These are phyloP conservation scores for Phytopythium boreale DNA, from an alignment of 352 stramenopile genomes.

Conservation along the genomic window DNA sequence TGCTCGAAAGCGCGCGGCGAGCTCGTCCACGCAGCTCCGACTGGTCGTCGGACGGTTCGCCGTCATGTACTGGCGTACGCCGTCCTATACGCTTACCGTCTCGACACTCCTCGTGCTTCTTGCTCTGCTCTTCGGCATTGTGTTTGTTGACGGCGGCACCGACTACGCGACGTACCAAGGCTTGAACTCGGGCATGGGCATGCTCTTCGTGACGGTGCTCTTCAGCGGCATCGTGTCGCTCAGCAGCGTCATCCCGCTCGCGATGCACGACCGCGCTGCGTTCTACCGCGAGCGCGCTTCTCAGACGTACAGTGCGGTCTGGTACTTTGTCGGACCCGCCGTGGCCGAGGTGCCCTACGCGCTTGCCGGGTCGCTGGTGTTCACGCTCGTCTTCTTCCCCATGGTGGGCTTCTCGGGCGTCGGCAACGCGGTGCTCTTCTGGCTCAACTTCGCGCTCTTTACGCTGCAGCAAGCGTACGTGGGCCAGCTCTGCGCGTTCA, in stretches of 20 bases:
- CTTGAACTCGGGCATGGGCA: conserved; percentile 36
- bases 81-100: conserved; percentile 73
- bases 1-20: conserved; percentile 15
- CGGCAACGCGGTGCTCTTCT: conserved; percentile 6
- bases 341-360: conserved; percentile 44
- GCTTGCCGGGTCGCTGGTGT: conserved; percentile 14
- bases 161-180: conserved; percentile 30
- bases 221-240: conserved; percentile 65
- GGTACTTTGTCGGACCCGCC: conserved; percentile 56
- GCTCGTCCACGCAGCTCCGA: conserved; percentile 11
- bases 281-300: conserved; percentile 59
- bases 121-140: conserved; percentile 63
- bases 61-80: conserved; percentile 41
- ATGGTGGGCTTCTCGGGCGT: conserved; percentile 25
- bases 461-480: conserved; percentile 20
- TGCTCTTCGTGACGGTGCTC: conserved; percentile 55
- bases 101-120: conserved; percentile 43
- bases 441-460: conserved; percentile 15
- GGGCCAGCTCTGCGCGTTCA: conserved; percentile 14
- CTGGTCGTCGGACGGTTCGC: conserved; percentile 16
- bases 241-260: conserved; percentile 59
- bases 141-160: conserved; percentile 29
- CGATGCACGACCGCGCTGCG: conserved; percentile 53
- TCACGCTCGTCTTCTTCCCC: conserved; percentile 21
- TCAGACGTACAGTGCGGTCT: conserved; percentile 68